Evolutionary conservation across 805 yeast species (phyloP).

Genomic region (Cyberlindnera nakhonratchasimensis): DNA sequence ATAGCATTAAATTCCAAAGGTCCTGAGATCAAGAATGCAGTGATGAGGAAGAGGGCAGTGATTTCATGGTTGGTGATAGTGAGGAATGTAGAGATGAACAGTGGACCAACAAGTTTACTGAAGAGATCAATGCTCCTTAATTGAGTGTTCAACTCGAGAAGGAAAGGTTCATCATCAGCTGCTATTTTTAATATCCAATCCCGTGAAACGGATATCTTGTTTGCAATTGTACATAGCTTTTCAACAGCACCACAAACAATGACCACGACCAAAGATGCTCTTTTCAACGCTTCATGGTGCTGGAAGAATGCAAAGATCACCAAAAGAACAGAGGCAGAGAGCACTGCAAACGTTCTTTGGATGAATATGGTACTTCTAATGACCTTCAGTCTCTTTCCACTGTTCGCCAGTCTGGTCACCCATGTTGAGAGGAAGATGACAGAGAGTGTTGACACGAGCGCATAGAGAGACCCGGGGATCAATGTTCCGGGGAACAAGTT

Average conservation of each 20-base stretch:
- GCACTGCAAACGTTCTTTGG: slow-evolving; percentile 22
- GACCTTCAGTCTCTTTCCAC: slow-evolving; percentile 28
- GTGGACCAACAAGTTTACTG: slow-evolving; percentile 38
- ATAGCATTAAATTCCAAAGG: slow-evolving; percentile 34
- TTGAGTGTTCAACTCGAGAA: slow-evolving; percentile 31
- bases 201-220: slow-evolving; percentile 37
- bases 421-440: slow-evolving; percentile 29
- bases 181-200: slow-evolving; percentile 40
- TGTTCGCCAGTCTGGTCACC: slow-evolving; percentile 31
- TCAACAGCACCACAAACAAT: slow-evolving; percentile 33
- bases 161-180: slow-evolving; percentile 24
- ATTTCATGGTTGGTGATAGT: slow-evolving; percentile 23
- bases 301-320: slow-evolving; percentile 15
- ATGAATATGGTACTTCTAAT: slow-evolving; percentile 33
- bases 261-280: slow-evolving; percentile 20
- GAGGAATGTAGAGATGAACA: slow-evolving; percentile 32
- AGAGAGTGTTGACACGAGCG: slow-evolving; percentile 30
- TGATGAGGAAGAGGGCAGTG: slow-evolving; percentile 29
- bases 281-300: slow-evolving; percentile 9
- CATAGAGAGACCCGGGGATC: slow-evolving; percentile 35
- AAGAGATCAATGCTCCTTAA: slow-evolving; percentile 38
- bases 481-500: slow-evolving; percentile 33
- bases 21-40: slow-evolving; percentile 29
- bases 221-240: slow-evolving; percentile 32
- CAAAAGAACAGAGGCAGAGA: slow-evolving; percentile 12